These are phyloP conservation scores for Sonneratia caseolaris DNA, from an alignment of 345 rosid genomes.

Conservation along the genomic window DNA sequence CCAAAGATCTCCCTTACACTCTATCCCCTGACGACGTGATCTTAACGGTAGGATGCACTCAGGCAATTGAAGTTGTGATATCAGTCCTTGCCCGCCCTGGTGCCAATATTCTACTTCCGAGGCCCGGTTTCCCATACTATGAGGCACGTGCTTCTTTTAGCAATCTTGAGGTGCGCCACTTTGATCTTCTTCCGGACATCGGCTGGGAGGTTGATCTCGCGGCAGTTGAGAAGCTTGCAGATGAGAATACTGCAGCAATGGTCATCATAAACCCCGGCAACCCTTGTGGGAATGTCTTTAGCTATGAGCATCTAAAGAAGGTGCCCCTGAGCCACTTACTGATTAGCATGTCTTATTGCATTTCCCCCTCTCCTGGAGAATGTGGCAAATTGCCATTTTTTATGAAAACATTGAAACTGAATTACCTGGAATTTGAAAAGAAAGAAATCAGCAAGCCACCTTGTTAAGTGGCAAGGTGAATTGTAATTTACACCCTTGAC, in stretches of 20 bases:
- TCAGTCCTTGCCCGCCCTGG: constrained; percentile 44
- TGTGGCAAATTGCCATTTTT: not conserved
- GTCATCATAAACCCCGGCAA: constrained; percentile 57
- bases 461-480: too few species aligned
- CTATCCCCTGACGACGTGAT: constrained; percentile 40
- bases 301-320: constrained; percentile 45
- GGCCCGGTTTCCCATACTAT: constrained; percentile 53
- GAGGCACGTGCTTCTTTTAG: constrained; percentile 32
- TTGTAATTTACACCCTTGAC: too few species aligned
- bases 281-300: constrained; percentile 58
- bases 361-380: not conserved
- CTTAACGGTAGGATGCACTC: constrained; percentile 50
- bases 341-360: not conserved
- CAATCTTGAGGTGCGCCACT: constrained; percentile 46
- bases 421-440: not conserved
- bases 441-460: too few species aligned
- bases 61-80: constrained; percentile 42
- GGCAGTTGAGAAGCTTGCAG: constrained; percentile 47
- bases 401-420: too few species aligned
- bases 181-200: constrained; percentile 52
- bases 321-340: constrained; percentile 5
- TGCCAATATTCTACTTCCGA: constrained; percentile 58
- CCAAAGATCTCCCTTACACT: constrained; percentile 43
- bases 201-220: constrained; percentile 65
- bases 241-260: constrained; percentile 54